Base-by-base conservation (phyloP, 2,329 filamentous ascomycete species). In the Epichloe gansuensis region DNA sequence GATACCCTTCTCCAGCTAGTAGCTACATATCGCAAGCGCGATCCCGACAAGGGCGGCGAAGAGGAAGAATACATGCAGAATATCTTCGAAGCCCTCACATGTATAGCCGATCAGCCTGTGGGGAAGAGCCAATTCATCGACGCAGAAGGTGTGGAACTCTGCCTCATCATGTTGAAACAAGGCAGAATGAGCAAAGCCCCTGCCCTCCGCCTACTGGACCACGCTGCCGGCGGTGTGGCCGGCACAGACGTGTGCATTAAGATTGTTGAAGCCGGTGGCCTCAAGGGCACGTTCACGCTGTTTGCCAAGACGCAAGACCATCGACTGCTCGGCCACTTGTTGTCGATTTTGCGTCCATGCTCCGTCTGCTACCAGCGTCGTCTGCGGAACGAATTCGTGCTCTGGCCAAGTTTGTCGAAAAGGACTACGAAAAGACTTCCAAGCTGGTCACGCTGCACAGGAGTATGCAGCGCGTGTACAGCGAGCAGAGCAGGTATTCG, bases 51-150 rank as follows among this genome's bases (percentile, higher is more conserved):
- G 63, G 88, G 90, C 54, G 83, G 85, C 35, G 85, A 93, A 49
- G 93, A 97, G 67, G 91, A 95, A 64, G 93, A 98, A 70, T 96
- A 88, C 65, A 87, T 94, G 64, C 89, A 95, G 68, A 95, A 98
- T 59, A 65, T 96, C 0, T 98, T 98, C 65, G 91, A 95, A 63
- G 81, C 84, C 2, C 66, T 97, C 17, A 87, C 88, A 1, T 94
- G 87, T 59, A 71, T 95, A 1, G 86, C 85, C 0, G 87, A 95
- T 60, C 85, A 89, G 54, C 66, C 75, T 0, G 69, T 76, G 4
- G 91, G 91, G 5, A 96, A 96, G 67, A 63, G 70, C 9, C 88
- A 88, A 54, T 93, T 97, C 56, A 65, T 95, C 37, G 87, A 93
- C 59, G 90, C 88, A 2, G 93, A 98, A 70, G 93, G 93, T 39